Percentiles rank a stretch among this genome's conserved stretches.
Conservation (phyloP, 148 eudicot species). For the Vaccinium vitisidaea region DNA sequence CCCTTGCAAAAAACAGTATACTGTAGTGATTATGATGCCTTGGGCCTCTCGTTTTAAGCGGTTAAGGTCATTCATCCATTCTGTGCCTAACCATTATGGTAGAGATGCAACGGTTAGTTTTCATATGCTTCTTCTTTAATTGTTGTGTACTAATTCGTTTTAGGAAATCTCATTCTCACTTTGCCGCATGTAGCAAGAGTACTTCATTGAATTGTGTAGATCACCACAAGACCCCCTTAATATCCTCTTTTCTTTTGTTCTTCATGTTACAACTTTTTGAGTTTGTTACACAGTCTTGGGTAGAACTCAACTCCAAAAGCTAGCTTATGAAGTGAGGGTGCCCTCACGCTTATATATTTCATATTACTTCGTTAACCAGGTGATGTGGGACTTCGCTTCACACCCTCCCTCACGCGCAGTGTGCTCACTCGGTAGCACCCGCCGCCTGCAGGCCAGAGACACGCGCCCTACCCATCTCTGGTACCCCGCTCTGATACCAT, state of each 20-base stretch:
- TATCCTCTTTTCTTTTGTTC: not conserved
- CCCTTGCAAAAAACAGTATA: slow-evolving; percentile 83
- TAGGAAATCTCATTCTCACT: not conserved
- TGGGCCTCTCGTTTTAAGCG: slow-evolving; percentile 41
- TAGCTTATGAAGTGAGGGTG: too few species aligned
- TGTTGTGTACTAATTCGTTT: not conserved
- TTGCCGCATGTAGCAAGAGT: not conserved
- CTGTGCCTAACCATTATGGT: slow-evolving; percentile 24
- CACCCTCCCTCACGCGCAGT: too few species aligned
- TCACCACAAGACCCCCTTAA: not conserved
- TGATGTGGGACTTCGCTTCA: too few species aligned
- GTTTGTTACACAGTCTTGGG: not conserved
- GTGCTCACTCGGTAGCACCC: too few species aligned
- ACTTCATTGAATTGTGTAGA: not conserved
- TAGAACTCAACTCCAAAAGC: too few species aligned
- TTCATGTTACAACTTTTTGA: not conserved
- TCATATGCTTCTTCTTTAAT: not conserved
- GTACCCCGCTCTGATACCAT: too few species aligned
- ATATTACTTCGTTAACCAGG: too few species aligned
- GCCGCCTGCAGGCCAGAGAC: too few species aligned
- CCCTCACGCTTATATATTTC: too few species aligned
- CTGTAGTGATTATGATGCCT: slow-evolving; percentile 81
- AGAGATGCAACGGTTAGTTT: slow-evolving; percentile 60
- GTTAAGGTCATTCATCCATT: slow-evolving; percentile 39
- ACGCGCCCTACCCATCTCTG: too few species aligned